A percentile compares a stretch with the other conserved stretches of the same genome.
Evolutionary conservation across 495 filamentous ascomycete genomes (phyloP).

Genomic region (Aspergillus mulundensis): DNA sequence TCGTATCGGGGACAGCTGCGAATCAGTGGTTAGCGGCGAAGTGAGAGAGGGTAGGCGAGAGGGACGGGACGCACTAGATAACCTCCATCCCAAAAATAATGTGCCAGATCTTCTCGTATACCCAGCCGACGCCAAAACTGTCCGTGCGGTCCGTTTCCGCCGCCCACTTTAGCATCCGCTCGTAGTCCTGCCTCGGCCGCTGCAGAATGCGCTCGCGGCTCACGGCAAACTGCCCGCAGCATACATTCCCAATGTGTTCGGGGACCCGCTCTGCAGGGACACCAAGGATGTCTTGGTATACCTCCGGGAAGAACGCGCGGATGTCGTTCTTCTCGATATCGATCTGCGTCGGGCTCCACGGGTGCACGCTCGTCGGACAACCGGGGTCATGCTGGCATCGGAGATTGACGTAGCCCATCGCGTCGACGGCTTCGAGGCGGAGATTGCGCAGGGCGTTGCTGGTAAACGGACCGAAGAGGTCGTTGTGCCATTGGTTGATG

Average conservation of each 20-base stretch:
- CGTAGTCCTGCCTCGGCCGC: conserved; percentile 40
- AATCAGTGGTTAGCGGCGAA: background rate
- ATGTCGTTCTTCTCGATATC: conserved; percentile 37
- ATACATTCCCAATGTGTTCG: conserved; percentile 38
- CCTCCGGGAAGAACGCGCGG: conserved; percentile 30
- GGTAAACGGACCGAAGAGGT: conserved; percentile 36
- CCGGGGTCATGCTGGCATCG: conserved; percentile 38
- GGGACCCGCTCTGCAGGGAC: conserved; percentile 29
- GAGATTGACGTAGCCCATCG: conserved; percentile 38
- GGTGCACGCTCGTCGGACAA: conserved; percentile 32
- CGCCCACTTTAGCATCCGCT: conserved; percentile 42
- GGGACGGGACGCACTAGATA: conserved; percentile 28
- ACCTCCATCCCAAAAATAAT: conserved; percentile 38
- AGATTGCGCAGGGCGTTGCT: conserved; percentile 25
- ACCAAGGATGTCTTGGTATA: conserved; percentile 33
- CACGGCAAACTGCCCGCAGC: conserved; percentile 49
- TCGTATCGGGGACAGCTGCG: conserved; percentile 36
- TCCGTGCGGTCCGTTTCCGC: conserved; percentile 30
- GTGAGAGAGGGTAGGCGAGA: background rate
- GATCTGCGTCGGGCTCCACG: conserved; percentile 25
- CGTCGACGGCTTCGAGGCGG: conserved; percentile 35
- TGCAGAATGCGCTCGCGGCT: conserved; percentile 37
- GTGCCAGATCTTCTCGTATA: conserved; percentile 43
- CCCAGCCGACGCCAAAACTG: conserved; percentile 40
- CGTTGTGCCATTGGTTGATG: conserved; percentile 43